Evolutionary conservation across 495 filamentous ascomycete genomes (phyloP).

Genomic region (Penicillium crystallinum): DNA sequence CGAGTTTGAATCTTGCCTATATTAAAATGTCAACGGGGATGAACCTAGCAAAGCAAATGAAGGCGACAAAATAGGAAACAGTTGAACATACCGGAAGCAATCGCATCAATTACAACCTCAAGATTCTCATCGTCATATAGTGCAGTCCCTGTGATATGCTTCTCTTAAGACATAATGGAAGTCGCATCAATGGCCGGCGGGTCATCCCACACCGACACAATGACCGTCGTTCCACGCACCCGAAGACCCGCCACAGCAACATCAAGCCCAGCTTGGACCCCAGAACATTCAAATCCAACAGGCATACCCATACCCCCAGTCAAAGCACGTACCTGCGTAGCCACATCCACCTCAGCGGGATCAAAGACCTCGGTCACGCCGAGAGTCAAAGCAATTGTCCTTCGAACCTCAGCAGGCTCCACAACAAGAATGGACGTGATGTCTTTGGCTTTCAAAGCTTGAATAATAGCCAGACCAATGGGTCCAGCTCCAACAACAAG

Average conservation of each 20-base stretch:
- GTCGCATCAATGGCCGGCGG: constrained; percentile 21
- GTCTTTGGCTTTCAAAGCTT: constrained; percentile 47
- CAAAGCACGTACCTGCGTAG: constrained; percentile 14
- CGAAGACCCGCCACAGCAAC: constrained; percentile 19
- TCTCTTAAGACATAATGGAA: constrained; percentile 21
- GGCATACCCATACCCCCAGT: constrained; percentile 11
- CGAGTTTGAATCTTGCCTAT: constrained; percentile 24
- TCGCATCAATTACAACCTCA: constrained; percentile 50
- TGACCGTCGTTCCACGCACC: constrained; percentile 19
- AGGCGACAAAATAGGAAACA: not conserved
- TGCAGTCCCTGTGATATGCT: constrained; percentile 21
- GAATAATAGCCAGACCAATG: constrained; percentile 58
- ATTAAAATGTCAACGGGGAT: no score
- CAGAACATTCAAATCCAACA: constrained; percentile 28
- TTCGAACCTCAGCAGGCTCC: constrained; percentile 17
- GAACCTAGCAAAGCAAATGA: not conserved
- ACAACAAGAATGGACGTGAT: constrained; percentile 50
- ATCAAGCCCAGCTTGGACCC: constrained; percentile 26
- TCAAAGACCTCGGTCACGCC: constrained; percentile 22
- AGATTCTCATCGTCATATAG: constrained; percentile 50
- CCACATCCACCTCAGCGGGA: constrained; percentile 16
- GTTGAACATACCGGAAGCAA: constrained; percentile 39
- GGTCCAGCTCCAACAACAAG: constrained; percentile 59
- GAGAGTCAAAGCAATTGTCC: constrained; percentile 13
- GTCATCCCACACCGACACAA: constrained; percentile 26